Percentiles rank a stretch among this genome's conserved stretches.
These are phyloP conservation scores for Spizellomyces punctatus DNA, from an alignment of 192 early-diverging fungal species.

Conservation along the genomic window DNA sequence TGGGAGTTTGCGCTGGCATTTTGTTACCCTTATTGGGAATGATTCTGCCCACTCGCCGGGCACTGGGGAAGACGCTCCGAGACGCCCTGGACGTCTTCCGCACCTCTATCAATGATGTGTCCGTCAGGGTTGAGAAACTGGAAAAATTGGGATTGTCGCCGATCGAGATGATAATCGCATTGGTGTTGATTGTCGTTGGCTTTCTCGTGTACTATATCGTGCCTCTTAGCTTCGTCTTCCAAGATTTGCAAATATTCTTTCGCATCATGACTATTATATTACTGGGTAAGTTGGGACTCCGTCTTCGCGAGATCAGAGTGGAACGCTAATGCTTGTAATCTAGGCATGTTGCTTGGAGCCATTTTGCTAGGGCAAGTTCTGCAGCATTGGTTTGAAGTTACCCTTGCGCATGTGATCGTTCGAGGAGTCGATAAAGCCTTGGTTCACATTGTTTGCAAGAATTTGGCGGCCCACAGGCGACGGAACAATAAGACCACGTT, in stretches of 20 bases:
- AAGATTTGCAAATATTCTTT: slow-evolving; percentile 34
- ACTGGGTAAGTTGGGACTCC: slow-evolving; percentile 22
- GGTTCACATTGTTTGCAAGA: slow-evolving; percentile 32
- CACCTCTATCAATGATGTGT: slow-evolving; percentile 22
- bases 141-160: slow-evolving; percentile 27
- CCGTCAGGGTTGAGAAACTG: slow-evolving; percentile 23
- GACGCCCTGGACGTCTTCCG: slow-evolving; percentile 43
- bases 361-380: slow-evolving; percentile 32
- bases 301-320: not conserved
- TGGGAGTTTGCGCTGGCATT: slow-evolving; percentile 28
- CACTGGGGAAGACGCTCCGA: slow-evolving; percentile 33
- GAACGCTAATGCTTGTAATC: not conserved
- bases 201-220: slow-evolving; percentile 40
- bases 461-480: slow-evolving; percentile 29
- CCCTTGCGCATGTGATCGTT: slow-evolving; percentile 20
- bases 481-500: slow-evolving; percentile 35
- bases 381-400: slow-evolving; percentile 27
- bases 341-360: slow-evolving; percentile 36
- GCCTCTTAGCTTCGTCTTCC: slow-evolving; percentile 31
- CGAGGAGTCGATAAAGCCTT: slow-evolving; percentile 11
- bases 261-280: slow-evolving; percentile 38
- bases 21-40: slow-evolving; percentile 34
- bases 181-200: slow-evolving; percentile 32
- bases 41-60: slow-evolving; percentile 26
- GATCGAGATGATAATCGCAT: slow-evolving; percentile 22